Evolutionary conservation across 495 filamentous ascomycete genomes (phyloP).

Genomic region (Aspergillus sparsus): DNA sequence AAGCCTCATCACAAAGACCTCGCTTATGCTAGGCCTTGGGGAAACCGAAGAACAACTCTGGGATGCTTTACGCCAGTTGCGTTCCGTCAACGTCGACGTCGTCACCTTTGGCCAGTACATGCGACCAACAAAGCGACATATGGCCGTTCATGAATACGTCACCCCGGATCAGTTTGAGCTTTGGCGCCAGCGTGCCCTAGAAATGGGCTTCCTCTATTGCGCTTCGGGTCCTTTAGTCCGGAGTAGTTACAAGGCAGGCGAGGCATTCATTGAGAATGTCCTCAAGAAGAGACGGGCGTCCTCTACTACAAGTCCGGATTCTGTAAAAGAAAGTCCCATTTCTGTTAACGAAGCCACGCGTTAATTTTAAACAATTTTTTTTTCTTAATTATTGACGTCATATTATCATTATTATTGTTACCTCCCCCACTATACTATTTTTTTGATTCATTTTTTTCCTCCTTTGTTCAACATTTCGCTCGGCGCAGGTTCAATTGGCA

Average conservation of each 20-base stretch:
- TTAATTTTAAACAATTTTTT: conserved; percentile 19
- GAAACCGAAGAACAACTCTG: conserved; percentile 90
- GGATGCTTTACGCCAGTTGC: conserved; percentile 76
- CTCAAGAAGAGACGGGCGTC: conserved; percentile 74
- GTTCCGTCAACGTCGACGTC: conserved; percentile 80
- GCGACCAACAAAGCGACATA: conserved; percentile 95
- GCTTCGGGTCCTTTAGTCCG: conserved; percentile 90
- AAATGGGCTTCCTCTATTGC: conserved; percentile 96
- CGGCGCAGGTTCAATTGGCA: conserved; percentile 22
- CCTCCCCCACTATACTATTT: too few relatives aligned
- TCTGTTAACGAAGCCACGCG: conserved; percentile 34
- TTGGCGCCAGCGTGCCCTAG: conserved; percentile 86
- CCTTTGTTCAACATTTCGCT: conserved; percentile 15
- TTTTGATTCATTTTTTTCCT: too few relatives aligned
- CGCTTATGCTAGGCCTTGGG: conserved; percentile 92
- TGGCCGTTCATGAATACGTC: conserved; percentile 93
- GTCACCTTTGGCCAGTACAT: conserved; percentile 99
- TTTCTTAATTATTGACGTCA: too few relatives aligned
- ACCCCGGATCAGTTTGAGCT: conserved; percentile 86
- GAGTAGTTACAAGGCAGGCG: conserved; percentile 95
- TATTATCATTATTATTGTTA: neutral
- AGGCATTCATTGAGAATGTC: conserved; percentile 98
- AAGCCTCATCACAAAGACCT: conserved; percentile 91
- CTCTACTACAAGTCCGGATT: conserved; percentile 27
- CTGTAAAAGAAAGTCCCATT: conserved; percentile 27